Conservation (phyloP, 192 early-diverging fungal genomes). For the Mortierella claussenii region DNA sequence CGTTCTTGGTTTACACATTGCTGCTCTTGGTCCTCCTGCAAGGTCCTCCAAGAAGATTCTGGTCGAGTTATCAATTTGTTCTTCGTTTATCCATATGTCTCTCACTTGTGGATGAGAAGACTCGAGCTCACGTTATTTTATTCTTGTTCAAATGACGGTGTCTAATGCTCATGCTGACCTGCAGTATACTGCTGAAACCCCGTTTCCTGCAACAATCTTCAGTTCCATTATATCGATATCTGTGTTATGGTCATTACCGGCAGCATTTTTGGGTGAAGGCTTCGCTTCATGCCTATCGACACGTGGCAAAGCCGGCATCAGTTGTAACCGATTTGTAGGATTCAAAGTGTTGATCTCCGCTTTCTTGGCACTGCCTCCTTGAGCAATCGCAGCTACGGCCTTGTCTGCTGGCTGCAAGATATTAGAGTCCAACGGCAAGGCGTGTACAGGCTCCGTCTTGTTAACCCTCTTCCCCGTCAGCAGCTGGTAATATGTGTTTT, state of each 20-base stretch:
- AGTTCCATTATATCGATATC: conserved; percentile 26
- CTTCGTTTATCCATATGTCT: too few species aligned
- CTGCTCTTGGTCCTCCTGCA: too few species aligned
- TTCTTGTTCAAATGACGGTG: too few species aligned
- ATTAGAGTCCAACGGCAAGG: conserved; percentile 46
- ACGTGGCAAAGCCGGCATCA: conserved; percentile 29
- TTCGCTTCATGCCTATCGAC: conserved; percentile 1
- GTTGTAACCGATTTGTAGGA: conserved; percentile 51
- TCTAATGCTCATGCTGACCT: too few species aligned
- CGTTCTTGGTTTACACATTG: too few species aligned
- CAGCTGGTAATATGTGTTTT: conserved; percentile 53
- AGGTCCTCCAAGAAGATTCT: too few species aligned
- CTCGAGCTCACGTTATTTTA: too few species aligned
- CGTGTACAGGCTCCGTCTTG: conserved; percentile 45
- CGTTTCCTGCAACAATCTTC: conserved; percentile 53
- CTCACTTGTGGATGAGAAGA: too few species aligned
- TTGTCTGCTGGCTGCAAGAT: conserved; percentile 17
- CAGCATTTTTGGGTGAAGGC: not conserved
- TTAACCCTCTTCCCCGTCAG: conserved; percentile 54
- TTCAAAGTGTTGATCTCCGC: not conserved
- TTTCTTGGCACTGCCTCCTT: conserved; percentile 3
- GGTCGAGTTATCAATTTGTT: too few species aligned
- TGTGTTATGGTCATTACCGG: not conserved
- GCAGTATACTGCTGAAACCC: conserved; percentile 50
- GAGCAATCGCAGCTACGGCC: conserved; percentile 31